phyloP scores from a whole-genome alignment of 768 basidiomycete genomes.

The Suillus subaureus region DNA sequence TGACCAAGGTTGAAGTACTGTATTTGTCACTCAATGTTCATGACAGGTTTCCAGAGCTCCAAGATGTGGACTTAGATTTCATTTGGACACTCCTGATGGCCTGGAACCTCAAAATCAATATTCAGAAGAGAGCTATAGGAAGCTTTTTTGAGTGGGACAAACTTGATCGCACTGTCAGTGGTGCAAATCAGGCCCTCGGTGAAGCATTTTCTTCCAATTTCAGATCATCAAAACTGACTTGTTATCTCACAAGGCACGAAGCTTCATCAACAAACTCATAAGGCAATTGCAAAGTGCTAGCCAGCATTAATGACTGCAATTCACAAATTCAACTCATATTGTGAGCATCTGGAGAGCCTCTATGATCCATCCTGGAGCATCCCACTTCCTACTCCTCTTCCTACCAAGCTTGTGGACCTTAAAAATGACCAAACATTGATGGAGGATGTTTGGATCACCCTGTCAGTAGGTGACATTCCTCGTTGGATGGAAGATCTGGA shows the following conservation, averaged over 20 bases:
- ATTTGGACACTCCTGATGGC: no score
- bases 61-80: no score
- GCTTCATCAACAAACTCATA: slow-evolving; percentile 31
- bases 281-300: slow-evolving; percentile 29
- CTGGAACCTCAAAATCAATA: no score
- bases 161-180: no score
- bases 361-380: slow-evolving; percentile 27
- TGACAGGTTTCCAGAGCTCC: no score
- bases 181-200: no score
- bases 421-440: slow-evolving; percentile 27
- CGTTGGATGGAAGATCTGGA: slow-evolving; percentile 37
- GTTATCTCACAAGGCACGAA: slow-evolving; percentile 23
- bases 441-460: slow-evolving; percentile 41
- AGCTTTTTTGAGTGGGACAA: no score
- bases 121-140: no score
- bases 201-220: no score
- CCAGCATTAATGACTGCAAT: slow-evolving; percentile 27
- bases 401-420: slow-evolving; percentile 28
- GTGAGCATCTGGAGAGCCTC: slow-evolving; percentile 22
- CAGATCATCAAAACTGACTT: neutral
- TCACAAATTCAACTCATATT: slow-evolving; percentile 31
- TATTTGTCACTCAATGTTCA: slow-evolving; percentile 27
- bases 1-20: slow-evolving; percentile 31
- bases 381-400: slow-evolving; percentile 37
- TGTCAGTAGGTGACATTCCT: slow-evolving; percentile 14